These are phyloP conservation scores for Triadica sebifera DNA, from an alignment of 345 rosid species.

Conservation along the genomic window DNA sequence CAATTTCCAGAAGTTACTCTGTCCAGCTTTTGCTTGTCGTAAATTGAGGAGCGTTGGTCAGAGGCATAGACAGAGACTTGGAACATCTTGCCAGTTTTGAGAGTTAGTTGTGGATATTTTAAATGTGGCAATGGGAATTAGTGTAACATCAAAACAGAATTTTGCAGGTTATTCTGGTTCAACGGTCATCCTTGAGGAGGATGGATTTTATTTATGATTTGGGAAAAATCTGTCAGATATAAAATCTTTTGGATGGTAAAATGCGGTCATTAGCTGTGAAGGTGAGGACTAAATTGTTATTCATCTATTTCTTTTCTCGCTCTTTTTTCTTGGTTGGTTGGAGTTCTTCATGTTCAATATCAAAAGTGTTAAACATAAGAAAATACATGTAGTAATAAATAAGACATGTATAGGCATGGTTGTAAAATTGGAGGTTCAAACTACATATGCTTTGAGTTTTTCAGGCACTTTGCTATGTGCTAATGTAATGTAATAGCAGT, in stretches of 20 bases:
- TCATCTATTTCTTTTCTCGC: background rate
- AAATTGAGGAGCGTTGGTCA: conserved; percentile 34
- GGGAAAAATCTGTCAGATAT: background rate
- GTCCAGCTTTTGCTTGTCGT: conserved; percentile 35
- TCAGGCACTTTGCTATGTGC: background rate
- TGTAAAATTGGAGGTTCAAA: background rate
- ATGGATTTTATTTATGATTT: conserved; percentile 3
- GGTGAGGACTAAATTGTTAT: conserved; percentile 5
- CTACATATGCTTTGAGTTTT: background rate
- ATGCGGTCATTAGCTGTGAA: background rate
- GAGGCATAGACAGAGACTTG: conserved; percentile 59
- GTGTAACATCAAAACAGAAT: background rate
- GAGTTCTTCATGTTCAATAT: background rate
- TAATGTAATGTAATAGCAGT: background rate
- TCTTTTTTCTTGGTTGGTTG: background rate
- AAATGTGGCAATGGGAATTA: conserved; percentile 5
- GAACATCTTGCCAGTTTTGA: conserved; percentile 65
- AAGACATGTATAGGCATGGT: conserved; percentile 5
- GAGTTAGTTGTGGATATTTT: background rate
- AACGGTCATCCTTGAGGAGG: background rate
- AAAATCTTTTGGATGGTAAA: conserved; percentile 8
- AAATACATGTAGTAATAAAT: background rate
- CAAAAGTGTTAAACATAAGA: background rate
- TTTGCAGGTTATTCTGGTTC: background rate
- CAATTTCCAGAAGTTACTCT: conserved; percentile 44